Conservation (phyloP, 345 rosid species). For the Sapria himalayana region DNA sequence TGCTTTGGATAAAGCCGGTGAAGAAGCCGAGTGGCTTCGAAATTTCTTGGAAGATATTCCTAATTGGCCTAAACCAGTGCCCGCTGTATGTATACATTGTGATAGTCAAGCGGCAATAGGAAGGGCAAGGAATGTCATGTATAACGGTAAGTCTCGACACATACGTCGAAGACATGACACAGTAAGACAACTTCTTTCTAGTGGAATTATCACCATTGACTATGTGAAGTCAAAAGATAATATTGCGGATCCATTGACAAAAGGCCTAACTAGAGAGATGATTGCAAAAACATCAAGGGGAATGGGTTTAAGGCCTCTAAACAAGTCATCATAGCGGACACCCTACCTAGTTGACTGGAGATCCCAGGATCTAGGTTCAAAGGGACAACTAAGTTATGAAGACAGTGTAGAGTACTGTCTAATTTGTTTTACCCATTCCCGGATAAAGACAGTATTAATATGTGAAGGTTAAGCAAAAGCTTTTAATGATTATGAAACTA, state of each 20-base stretch:
- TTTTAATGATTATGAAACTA: neutral
- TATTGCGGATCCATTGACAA: neutral
- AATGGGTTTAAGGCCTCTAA: neutral
- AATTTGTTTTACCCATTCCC: neutral
- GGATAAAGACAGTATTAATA: no score
- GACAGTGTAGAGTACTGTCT: neutral
- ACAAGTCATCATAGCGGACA: neutral
- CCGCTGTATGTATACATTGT: neutral
- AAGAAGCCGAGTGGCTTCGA: no score
- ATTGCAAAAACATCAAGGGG: neutral
- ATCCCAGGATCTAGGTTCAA: conserved; percentile 1
- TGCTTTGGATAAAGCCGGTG: no score
- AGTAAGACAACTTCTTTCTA: neutral
- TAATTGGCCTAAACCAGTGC: conserved; percentile 3
- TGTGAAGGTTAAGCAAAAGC: no score
- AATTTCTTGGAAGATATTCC: no score
- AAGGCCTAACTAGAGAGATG: neutral
- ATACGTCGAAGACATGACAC: neutral
- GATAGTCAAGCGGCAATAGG: neutral
- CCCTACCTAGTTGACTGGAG: neutral
- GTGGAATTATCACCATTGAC: conserved; percentile 1
- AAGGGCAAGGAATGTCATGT: neutral
- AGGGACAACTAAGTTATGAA: neutral
- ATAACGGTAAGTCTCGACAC: neutral
- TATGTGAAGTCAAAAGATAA: neutral